Base-by-base conservation (phyloP, 1,139 yeast genomes). In the Debaryomycetaceae sp. region DNA sequence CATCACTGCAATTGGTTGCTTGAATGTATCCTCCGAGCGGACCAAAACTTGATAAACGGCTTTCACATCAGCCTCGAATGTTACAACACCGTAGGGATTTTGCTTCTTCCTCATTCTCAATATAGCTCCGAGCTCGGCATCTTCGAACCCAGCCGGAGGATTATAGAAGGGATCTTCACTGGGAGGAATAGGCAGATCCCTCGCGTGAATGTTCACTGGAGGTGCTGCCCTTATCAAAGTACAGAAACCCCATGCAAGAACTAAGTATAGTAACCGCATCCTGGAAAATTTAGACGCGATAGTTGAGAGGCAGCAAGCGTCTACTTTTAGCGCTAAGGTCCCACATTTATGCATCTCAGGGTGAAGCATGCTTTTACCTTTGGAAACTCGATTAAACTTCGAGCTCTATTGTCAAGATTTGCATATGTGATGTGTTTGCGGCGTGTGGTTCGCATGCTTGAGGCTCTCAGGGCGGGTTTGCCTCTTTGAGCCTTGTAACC, bases 111-210 rank as follows among this genome's bases (percentile, higher is more conserved):
- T 45, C 22, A 34, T 30, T 28, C 43, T 48, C 32, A 59, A 46
- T 4, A 60, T 47, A 3, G 53, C 40, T 6, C 66, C 66, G 1
- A 44, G 40, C 12, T 41, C 36, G 7, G 41, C 38, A 18, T 39
- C 25, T 34, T 59, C 61, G 31, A 32, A 57, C 0, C 54, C 54
- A 4, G 32, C 34, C 2, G 61, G 57, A 1, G 61, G 46, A 5
- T 26, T 20, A 31, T 60, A 59, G 38, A 59, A 60, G 1, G 47
- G 43, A 40, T 60, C 65, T 11, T 48, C 39, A 3, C 42, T 28
- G 10, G 58, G 56, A 14, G 10, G 12, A 5, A 27, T 8, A 5
- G 21, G 20, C 11, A 16, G 5, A 5, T 15, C 28, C 11, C 28
- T 25, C 19, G 28, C 28, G 5, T 15, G 5, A 19, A 24, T 15